These are phyloP conservation scores for Blastobotrys elegans DNA, from an alignment of 1,139 yeast species.

Conservation along the genomic window DNA sequence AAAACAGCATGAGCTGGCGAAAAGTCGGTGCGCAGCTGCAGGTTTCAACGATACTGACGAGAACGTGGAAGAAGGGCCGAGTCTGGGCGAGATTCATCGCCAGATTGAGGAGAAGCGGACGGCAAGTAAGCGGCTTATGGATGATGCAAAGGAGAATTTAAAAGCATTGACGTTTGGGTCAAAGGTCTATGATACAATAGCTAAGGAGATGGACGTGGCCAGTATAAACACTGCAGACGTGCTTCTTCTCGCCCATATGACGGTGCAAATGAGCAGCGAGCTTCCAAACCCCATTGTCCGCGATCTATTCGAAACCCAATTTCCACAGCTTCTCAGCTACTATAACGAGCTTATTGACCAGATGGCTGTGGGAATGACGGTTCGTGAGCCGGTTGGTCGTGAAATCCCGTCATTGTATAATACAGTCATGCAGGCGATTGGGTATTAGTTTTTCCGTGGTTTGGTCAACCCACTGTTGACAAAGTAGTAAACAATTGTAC, in stretches of 20 bases:
- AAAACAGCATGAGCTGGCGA: constrained; percentile 47
- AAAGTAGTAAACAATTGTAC: constrained; percentile 63
- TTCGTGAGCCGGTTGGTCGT: constrained; percentile 1
- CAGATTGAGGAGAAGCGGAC: constrained; percentile 43
- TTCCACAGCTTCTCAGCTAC: constrained; percentile 17
- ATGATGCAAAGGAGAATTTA: constrained; percentile 50
- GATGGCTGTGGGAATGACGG: neutral
- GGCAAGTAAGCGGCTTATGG: constrained; percentile 41
- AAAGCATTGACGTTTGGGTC: constrained; percentile 45
- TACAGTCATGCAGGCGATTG: neutral
- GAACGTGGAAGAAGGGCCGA: constrained; percentile 9
- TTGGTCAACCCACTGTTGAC: constrained; percentile 57
- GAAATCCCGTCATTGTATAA: constrained; percentile 10
- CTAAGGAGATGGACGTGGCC: constrained; percentile 6
- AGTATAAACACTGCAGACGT: constrained; percentile 20
- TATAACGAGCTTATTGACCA: neutral
- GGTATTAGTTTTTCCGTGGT: constrained; percentile 47
- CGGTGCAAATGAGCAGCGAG: constrained; percentile 19
- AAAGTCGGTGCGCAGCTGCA: constrained; percentile 37
- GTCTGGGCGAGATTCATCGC: constrained; percentile 22
- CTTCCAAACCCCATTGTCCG: constrained; percentile 22
- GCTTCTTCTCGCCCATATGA: constrained; percentile 27
- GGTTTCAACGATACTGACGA: constrained; percentile 13
- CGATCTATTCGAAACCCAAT: constrained; percentile 23
- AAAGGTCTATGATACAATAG: constrained; percentile 34